Evolutionary conservation across 1,139 yeast species (phyloP).

Genomic region (Yamadazyma oceani): DNA sequence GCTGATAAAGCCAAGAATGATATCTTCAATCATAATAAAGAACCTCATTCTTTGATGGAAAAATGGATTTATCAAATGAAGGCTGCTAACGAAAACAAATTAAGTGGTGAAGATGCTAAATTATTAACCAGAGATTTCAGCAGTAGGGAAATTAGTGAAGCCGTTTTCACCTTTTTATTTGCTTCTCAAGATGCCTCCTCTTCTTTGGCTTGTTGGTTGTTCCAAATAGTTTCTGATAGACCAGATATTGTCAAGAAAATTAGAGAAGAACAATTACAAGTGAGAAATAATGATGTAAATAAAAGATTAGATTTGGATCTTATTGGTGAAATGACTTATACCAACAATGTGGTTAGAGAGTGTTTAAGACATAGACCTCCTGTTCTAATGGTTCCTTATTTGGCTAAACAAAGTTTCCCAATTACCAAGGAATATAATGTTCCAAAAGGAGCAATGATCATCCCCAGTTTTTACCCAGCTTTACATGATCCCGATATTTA

Average conservation of each 20-base stretch:
- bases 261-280: constrained; percentile 85
- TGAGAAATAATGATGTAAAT: constrained; percentile 74
- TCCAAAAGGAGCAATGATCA: constrained; percentile 96
- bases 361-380: constrained; percentile 95
- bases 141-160: constrained; percentile 91
- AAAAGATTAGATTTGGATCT: constrained; percentile 64
- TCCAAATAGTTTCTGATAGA: constrained; percentile 92
- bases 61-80: constrained; percentile 90
- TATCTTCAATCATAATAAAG: constrained; percentile 70
- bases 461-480: constrained; percentile 93
- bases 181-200: constrained; percentile 99
- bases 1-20: constrained; percentile 82
- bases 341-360: constrained; percentile 88
- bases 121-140: constrained; percentile 78
- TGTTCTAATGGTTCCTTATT: constrained; percentile 96
- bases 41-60: constrained; percentile 88
- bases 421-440: constrained; percentile 81
- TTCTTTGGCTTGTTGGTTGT: constrained; percentile 97
- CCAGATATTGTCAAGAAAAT: constrained; percentile 84
- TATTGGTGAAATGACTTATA: constrained; percentile 83
- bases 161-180: constrained; percentile 90
- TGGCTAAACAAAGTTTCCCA: constrained; percentile 82
- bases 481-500: constrained; percentile 96
- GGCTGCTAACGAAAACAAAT: constrained; percentile 60
- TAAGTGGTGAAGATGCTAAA: constrained; percentile 49